These are phyloP conservation scores for Zygotorulaspora chibaensis DNA, from an alignment of 805 yeast species.

Conservation along the genomic window DNA sequence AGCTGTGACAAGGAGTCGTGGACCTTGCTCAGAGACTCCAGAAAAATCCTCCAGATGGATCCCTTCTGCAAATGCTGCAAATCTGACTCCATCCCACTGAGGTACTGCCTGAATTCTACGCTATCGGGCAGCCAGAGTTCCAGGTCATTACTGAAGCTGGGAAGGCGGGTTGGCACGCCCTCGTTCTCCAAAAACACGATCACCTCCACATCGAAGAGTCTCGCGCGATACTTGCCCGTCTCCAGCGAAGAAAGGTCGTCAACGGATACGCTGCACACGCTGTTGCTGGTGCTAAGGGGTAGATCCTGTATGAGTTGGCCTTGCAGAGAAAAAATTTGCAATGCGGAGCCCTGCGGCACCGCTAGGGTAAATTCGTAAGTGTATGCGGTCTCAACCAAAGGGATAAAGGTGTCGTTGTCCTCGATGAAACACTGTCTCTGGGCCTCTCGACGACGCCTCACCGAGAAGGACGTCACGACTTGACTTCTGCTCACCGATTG, in stretches of 20 bases:
- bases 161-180: neutral
- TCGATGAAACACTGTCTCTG: conserved; percentile 6
- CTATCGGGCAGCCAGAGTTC: conserved; percentile 11
- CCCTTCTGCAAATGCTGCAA: conserved; percentile 4
- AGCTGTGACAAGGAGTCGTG: conserved; percentile 2
- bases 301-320: neutral
- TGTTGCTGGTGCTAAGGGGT: neutral
- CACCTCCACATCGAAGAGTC: neutral
- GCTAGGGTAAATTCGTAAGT: neutral
- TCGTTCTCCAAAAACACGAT: neutral
- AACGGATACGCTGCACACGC: neutral
- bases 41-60: conserved; percentile 2
- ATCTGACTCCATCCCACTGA: conserved; percentile 2
- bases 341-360: neutral
- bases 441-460: neutral
- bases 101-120: conserved; percentile 1
- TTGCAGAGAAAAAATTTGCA: neutral
- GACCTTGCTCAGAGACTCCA: conserved; percentile 4
- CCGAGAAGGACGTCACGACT: neutral
- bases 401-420: conserved; percentile 1
- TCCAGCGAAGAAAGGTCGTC: neutral
- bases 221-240: neutral
- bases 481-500: conserved; percentile 9
- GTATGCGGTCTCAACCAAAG: neutral
- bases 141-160: neutral